Base-by-base conservation (phyloP, 2,329 filamentous ascomycete species). In the Zymoseptoria ardabiliae region DNA sequence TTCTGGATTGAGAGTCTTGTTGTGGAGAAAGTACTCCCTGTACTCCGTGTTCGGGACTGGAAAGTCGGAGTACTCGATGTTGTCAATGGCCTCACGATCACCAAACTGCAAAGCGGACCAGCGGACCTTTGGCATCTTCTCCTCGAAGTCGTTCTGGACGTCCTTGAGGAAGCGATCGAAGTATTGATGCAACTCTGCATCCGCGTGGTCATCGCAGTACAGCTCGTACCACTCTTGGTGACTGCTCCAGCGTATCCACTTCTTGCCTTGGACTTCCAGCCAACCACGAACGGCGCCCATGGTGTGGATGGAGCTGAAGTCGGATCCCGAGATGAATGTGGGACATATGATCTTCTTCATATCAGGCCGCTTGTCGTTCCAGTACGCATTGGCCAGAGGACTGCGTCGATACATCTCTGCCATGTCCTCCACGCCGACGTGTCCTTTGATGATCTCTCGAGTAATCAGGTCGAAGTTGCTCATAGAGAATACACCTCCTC, bases 211-310 rank as follows among this genome's bases (percentile, higher is more conserved):
- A 8, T 69, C 66, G 54, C 67, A 69, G 59, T 73, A 80, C 2
- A 79, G 62, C 54, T 80, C 78, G 57, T 74, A 75, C 78, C 77
- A 80, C 58, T 80, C 78, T 60, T 79, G 77, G 5, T 68, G 70
- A 11, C 70, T 68, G 53, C 71, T 69, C 67, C 70, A 74, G 0
- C 73, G 71, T n/a, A 79, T 69, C 78, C 77, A 79, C 64, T 79
- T 80, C 9, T 78, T 63, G 4, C 71, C 62, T 13, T 71, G 65
- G 9, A 78, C 68, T 59, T 77, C 69, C 22, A 75, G 56, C 69
- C 72, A 78, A 13, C 69, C 75, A 10, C 75, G 58, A 11, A 71
- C 58, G 17, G 67, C 54, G 19, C 66, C 67, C 60, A 68, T 63
- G 7, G 60, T 64, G 54, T 65, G 65, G 20, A 69, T 61, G 17